These are phyloP conservation scores for Termitomyces sp. DNA, from an alignment of 768 basidiomycete species.

Conservation along the genomic window DNA sequence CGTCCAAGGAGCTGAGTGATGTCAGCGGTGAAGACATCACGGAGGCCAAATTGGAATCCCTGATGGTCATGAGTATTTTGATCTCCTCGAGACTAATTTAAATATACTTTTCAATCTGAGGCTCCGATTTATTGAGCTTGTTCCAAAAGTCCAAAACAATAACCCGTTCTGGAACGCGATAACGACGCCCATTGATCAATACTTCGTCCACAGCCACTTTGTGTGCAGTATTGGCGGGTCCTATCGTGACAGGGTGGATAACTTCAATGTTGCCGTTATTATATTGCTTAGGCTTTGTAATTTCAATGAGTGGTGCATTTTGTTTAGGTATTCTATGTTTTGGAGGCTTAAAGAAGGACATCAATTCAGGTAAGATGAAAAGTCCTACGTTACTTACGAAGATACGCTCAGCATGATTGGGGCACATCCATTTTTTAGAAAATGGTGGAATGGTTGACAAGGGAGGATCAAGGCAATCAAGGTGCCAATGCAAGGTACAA, in stretches of 20 bases:
- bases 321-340: slow-evolving; percentile 79
- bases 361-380: slow-evolving; percentile 8
- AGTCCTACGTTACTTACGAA: slow-evolving; percentile 47
- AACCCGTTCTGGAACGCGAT: slow-evolving; percentile 87
- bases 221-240: slow-evolving; percentile 26
- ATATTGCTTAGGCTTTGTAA: slow-evolving; percentile 63
- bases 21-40: slow-evolving; percentile 68
- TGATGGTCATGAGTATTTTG: slow-evolving; percentile 10
- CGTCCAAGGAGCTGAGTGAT: slow-evolving; percentile 68
- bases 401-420: slow-evolving; percentile 87
- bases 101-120: slow-evolving; percentile 36
- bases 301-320: slow-evolving; percentile 60
- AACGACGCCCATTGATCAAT: slow-evolving; percentile 82
- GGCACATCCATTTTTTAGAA: slow-evolving; percentile 98
- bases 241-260: slow-evolving; percentile 56
- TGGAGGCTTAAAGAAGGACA: slow-evolving; percentile 46
- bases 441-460: slow-evolving; percentile 78
- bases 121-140: slow-evolving; percentile 50
- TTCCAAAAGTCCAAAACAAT: slow-evolving; percentile 96
- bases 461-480: slow-evolving; percentile 94
- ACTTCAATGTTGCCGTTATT: slow-evolving; percentile 95
- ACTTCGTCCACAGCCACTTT: slow-evolving; percentile 74
- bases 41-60: slow-evolving; percentile 37
- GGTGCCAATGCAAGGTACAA: slow-evolving; percentile 92
- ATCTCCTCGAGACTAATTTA: neutral